Base-by-base conservation (phyloP, 495 filamentous ascomycete species). In the Aspergillus egyptiacus region DNA sequence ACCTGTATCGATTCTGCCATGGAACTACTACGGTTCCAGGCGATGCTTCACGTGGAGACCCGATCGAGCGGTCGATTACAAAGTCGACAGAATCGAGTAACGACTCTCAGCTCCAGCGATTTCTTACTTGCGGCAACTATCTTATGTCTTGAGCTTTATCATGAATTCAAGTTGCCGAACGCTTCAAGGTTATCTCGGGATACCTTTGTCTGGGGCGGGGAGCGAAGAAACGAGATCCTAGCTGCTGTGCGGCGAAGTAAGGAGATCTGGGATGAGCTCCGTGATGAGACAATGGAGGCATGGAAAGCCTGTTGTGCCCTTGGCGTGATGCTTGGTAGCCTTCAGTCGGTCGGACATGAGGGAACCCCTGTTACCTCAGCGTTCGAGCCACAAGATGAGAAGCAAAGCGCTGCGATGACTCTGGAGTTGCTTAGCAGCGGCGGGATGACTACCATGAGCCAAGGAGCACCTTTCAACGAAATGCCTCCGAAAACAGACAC, bases 101-200 rank as follows among this genome's bases (percentile, higher is more conserved):
- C 80, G 13, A 83, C 86, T 1, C 78, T 95, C 5, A 88, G 84
- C 19, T 86, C 83, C 31, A 75, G 78, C 40, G 94, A 99, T 56
- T 96, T 93, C 64, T 69, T 96, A 6, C 82, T 95, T 18, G 89
- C 89, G 8, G 89, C 86, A 7, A 96, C 95, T 76, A 82, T 96
- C 37, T 75, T 96, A 17, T 81, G 81, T 54, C 74, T 96, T n/a
- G 91, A 97, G 55, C 76, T 97, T n/a, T 65, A 72, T 38, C 67
- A 73, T 24, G 60, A 61, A 10, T 48, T 63, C 32, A 64, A 63
- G 43, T 40, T 68, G 14, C 68, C 70, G 33, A 56, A 60, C n/a
- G 57, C 61, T 7, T 65, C 65, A 24, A 62, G 66, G 48, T 53
- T 65, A 45, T 69, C 76, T n/a, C 67, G 66, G 14, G 78, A 83